Percentiles rank a stretch among this genome's conserved stretches.
These are phyloP conservation scores for Parafenestella ontariensis DNA, from an alignment of 2,329 filamentous ascomycete genomes.

Conservation along the genomic window DNA sequence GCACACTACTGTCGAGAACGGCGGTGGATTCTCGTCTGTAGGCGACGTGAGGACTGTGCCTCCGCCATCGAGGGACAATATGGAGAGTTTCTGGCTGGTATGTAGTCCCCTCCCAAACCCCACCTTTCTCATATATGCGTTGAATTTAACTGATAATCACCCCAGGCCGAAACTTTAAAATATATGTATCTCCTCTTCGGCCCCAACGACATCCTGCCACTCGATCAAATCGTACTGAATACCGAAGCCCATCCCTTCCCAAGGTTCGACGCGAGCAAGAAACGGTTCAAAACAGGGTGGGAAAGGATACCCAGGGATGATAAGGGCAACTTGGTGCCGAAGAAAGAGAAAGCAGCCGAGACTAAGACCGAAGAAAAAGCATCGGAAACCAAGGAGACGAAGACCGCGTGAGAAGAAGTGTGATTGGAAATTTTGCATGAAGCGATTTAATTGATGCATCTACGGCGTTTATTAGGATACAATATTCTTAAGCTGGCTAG, in stretches of 20 bases:
- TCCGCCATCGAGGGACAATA: slow-evolving; percentile 78
- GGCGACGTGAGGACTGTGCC: slow-evolving; percentile 76
- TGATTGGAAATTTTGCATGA: not conserved
- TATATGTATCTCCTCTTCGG: slow-evolving; percentile 97
- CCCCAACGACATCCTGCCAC: slow-evolving; percentile 77
- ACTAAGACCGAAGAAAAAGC: not conserved
- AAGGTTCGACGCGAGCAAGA: slow-evolving; percentile 77
- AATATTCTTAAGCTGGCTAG: not conserved
- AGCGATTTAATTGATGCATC: not conserved
- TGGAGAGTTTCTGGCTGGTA: slow-evolving; percentile 99
- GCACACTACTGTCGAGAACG: slow-evolving; percentile 79
- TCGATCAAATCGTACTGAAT: slow-evolving; percentile 90
- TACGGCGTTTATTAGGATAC: not conserved
- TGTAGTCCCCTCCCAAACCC: slow-evolving; percentile 43
- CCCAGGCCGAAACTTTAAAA: slow-evolving; percentile 90
- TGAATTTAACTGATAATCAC: not conserved
- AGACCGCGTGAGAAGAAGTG: not conserved
- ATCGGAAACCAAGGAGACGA: not conserved
- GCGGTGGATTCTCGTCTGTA: slow-evolving; percentile 82
- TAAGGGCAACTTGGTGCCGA: slow-evolving; percentile 36
- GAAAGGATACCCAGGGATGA: slow-evolving; percentile 67
- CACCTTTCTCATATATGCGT: not conserved
- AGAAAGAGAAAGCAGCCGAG: slow-evolving; percentile 18
- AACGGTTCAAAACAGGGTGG: slow-evolving; percentile 82
- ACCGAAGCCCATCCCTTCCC: slow-evolving; percentile 94